Evolutionary conservation across 2,329 filamentous ascomycete species (phyloP), one percentile per base, ranked within the genome.

Genomic region (Metarhizium anisopliae): DNA sequence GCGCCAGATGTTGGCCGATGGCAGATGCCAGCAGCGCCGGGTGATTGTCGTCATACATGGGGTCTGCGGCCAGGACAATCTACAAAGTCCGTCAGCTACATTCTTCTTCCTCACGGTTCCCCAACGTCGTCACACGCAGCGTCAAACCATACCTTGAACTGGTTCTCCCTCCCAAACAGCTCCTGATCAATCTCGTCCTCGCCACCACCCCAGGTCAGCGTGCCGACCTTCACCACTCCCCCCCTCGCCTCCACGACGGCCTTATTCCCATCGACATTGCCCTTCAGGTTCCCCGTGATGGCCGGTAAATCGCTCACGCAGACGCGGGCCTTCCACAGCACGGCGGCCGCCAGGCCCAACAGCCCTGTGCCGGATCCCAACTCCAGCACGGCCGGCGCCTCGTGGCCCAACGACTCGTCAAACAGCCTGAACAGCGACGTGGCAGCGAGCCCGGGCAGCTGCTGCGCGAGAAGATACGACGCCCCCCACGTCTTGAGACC

Each of bases 401-500:
- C 58, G 47, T 66, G 59, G 49, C 66, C 63, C 8, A 69, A 59
- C 13, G 67, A 67, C 55, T 68, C 64, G 43, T 70, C 66, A 16
- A 83, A 71, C 7, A 81, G 61, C 47, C 76, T 71, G 36, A 73
- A 74, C 25, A 83, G 64, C 0, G 74, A 71, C 14, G 69, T 74
- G 47, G 68, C 70, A 7, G 66, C 70, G 43, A 84, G 72, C 13
- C 66, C 66, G 20, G 75, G 74, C 30, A 97, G 79, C 29, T 88
- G 83, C 61, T 83, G 86, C 0, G 93, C 87, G 4, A 97, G 83
- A 2, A 95, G 80, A 66, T 91, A 95, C 0, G 91, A 93, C 0
- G 91, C 93, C 0, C 89, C 90, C 94, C 94, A 97, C 0, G 94
- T 99, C 71, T 99, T 97, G 68, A 95, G 79, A 1, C 94, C 94